Evolutionary conservation across 2,329 filamentous ascomycete species (phyloP).

Genomic region (Cytospora mali): DNA sequence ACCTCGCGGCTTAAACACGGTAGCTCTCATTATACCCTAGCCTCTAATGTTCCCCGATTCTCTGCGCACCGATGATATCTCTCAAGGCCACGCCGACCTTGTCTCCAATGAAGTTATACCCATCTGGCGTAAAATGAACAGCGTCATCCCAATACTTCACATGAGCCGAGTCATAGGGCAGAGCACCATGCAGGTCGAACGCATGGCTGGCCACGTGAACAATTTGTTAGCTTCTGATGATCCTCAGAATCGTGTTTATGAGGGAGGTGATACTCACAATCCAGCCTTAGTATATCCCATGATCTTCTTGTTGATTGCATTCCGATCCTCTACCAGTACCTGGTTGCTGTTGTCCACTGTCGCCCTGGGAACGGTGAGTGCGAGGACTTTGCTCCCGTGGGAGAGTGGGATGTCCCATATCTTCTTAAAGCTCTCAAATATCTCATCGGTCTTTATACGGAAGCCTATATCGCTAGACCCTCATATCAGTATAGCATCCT

Average conservation of each 20-base stretch:
- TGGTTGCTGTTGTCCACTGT: conserved; percentile 29
- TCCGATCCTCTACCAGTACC: conserved; percentile 14
- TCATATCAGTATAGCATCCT: neutral
- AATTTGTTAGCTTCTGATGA: neutral
- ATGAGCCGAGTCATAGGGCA: conserved; percentile 55
- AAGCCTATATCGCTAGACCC: conserved; percentile 51
- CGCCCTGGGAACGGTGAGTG: conserved; percentile 64
- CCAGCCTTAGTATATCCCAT: conserved; percentile 49
- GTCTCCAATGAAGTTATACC: conserved; percentile 53
- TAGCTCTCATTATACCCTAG: no score
- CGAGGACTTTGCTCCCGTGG: conserved; percentile 58
- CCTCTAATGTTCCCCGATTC: neutral
- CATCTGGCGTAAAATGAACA: conserved; percentile 56
- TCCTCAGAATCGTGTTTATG: neutral
- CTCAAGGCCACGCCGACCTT: conserved; percentile 17
- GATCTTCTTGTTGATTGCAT: conserved; percentile 57
- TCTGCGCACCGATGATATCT: conserved; percentile 12
- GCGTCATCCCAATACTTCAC: conserved; percentile 59
- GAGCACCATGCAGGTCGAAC: conserved; percentile 57
- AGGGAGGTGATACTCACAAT: conserved; percentile 50
- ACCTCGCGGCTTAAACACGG: neutral
- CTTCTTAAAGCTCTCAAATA: conserved; percentile 52
- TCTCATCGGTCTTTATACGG: conserved; percentile 40
- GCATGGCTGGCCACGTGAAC: conserved; percentile 50
- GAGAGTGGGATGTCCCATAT: conserved; percentile 54